Conservation (phyloP, 495 filamentous ascomycete genomes). For the Podospora pseudopauciseta region DNA sequence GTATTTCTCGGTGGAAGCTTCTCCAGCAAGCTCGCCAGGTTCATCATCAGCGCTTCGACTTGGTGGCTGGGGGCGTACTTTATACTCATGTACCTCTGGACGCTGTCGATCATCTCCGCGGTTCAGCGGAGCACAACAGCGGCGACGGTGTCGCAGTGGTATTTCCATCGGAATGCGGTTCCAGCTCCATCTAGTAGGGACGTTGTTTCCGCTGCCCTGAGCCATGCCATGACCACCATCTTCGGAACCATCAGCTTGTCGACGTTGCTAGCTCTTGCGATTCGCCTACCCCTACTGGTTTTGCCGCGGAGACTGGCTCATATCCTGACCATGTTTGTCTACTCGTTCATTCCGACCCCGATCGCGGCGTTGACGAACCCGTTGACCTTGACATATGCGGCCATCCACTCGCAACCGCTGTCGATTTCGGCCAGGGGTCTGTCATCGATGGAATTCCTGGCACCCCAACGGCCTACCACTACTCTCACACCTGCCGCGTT, state of each 20-base stretch:
- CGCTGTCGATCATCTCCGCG: conserved; percentile 75
- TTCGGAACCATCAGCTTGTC: conserved; percentile 90
- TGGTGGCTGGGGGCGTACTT: conserved; percentile 92
- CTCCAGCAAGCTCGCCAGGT: conserved; percentile 53
- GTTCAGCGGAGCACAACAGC: conserved; percentile 88
- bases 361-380: conserved; percentile 84
- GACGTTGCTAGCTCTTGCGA: conserved; percentile 70
- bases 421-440: conserved; percentile 70
- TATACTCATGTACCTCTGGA: conserved; percentile 93
- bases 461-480: conserved; percentile 54
- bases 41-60: conserved; percentile 77
- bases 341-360: conserved; percentile 77
- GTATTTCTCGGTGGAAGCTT: conserved; percentile 87
- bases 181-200: conserved; percentile 71
- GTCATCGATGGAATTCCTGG: conserved; percentile 71
- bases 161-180: conserved; percentile 85
- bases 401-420: conserved; percentile 86
- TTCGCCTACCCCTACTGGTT: conserved; percentile 81
- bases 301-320: conserved; percentile 68
- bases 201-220: conserved; percentile 76
- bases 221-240: conserved; percentile 76
- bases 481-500: conserved; percentile 59
- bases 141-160: conserved; percentile 97
- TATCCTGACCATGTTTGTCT: conserved; percentile 65
- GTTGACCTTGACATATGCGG: conserved; percentile 84